Evolutionary conservation across 2,329 filamentous ascomycete genomes (phyloP).

Genomic region (Ophiocordyceps australis): DNA sequence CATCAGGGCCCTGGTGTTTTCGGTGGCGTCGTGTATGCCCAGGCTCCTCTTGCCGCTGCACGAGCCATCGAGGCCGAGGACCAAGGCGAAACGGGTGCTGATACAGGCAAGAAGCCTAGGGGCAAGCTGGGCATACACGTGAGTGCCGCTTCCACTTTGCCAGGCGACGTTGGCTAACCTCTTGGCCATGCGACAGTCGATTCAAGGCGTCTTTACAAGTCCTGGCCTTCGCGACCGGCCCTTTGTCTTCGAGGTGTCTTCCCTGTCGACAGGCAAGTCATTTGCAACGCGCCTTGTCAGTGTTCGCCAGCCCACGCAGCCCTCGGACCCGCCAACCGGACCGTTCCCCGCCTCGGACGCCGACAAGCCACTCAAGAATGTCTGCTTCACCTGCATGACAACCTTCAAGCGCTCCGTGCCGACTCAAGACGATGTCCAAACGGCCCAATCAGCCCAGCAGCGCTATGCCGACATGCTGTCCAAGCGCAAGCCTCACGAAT

Average conservation of each 20-base stretch:
- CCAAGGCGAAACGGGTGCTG: neutral
- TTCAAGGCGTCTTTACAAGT: constrained; percentile 36
- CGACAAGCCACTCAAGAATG: constrained; percentile 16
- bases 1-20: constrained; percentile 9
- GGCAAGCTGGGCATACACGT: constrained; percentile 18
- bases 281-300: constrained; percentile 31
- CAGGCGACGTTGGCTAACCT: too few species aligned
- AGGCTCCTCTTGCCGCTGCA: constrained; percentile 17
- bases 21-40: constrained; percentile 18
- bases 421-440: constrained; percentile 18
- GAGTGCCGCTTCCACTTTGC: too few species aligned
- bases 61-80: constrained; percentile 15
- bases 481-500: constrained; percentile 16
- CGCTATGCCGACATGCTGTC: constrained; percentile 23
- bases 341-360: constrained; percentile 21
- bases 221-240: constrained; percentile 27
- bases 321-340: constrained; percentile 16
- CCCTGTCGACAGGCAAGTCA: constrained; percentile 23
- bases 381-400: constrained; percentile 30
- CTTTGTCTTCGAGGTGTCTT: constrained; percentile 30
- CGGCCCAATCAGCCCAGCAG: constrained; percentile 16
- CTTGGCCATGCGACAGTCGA: too few species aligned
- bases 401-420: constrained; percentile 28
- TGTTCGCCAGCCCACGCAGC: constrained; percentile 23
- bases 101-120: constrained; percentile 1